Evolutionary conservation across 768 basidiomycete species (phyloP).

Genomic region (Suillus luteus): DNA sequence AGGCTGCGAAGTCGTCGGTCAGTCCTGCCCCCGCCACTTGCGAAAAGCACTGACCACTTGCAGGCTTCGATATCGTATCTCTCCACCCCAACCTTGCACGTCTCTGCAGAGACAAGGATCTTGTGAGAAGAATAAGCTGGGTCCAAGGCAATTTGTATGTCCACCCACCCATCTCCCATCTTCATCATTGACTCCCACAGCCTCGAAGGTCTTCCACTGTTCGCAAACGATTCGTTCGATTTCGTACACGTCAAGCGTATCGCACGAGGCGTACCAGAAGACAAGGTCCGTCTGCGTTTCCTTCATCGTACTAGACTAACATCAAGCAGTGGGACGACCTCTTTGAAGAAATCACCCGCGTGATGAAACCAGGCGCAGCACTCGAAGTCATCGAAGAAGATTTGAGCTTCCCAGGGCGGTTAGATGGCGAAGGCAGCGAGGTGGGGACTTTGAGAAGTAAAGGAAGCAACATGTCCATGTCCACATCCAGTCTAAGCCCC

Average conservation of each 20-base stretch:
- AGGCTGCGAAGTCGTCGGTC: slow-evolving; percentile 33
- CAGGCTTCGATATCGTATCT: slow-evolving; percentile 72
- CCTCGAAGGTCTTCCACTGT: slow-evolving; percentile 62
- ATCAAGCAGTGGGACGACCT: slow-evolving; percentile 60
- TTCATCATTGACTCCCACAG: slow-evolving; percentile 33
- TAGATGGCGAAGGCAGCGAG: slow-evolving; percentile 2
- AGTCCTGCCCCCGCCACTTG: not conserved
- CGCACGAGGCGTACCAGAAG: slow-evolving; percentile 58
- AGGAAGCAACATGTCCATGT: not conserved
- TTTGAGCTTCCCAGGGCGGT: slow-evolving; percentile 66
- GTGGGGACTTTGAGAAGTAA: slow-evolving; percentile 5
- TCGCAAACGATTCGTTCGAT: slow-evolving; percentile 73
- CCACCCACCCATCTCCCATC: not conserved
- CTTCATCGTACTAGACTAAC: slow-evolving; percentile 1
- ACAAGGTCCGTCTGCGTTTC: slow-evolving; percentile 49
- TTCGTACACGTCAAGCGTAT: slow-evolving; percentile 71
- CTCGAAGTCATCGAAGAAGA: slow-evolving; percentile 81
- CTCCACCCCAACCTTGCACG: slow-evolving; percentile 68
- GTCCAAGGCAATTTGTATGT: slow-evolving; percentile 72
- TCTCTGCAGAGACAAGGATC: slow-evolving; percentile 50
- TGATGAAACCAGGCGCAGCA: slow-evolving; percentile 74
- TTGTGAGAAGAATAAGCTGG: slow-evolving; percentile 68
- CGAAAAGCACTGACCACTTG: slow-evolving; percentile 30
- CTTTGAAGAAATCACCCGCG: slow-evolving; percentile 68
- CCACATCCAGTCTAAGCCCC: not conserved